Percentiles rank a stretch among this genome's conserved stretches.
Evolutionary conservation across 2,329 filamentous ascomycete species (phyloP).

Genomic region (Harringtonia aguacate): DNA sequence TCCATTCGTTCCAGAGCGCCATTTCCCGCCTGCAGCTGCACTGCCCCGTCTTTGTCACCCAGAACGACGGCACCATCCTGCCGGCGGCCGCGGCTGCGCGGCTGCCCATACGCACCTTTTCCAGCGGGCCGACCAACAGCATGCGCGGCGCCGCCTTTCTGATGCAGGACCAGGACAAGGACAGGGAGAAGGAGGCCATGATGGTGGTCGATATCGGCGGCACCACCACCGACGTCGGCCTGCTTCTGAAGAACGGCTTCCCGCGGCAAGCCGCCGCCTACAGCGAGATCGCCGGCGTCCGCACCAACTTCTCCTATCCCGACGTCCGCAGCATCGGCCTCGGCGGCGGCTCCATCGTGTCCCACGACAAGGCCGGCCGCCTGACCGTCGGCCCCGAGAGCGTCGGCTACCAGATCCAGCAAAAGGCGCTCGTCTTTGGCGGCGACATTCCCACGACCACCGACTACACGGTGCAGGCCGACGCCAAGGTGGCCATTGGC

Average conservation of each 20-base stretch:
- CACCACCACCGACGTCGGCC: slow-evolving; percentile 40
- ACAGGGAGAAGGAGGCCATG: not conserved
- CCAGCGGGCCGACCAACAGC: slow-evolving; percentile 52
- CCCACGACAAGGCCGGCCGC: slow-evolving; percentile 7
- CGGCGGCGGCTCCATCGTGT: slow-evolving; percentile 31
- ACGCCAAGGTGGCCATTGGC: slow-evolving; percentile 15
- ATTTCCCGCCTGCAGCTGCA: slow-evolving; percentile 35
- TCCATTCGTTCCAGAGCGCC: slow-evolving; percentile 42
- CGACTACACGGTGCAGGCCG: slow-evolving; percentile 32
- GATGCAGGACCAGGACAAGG: too few relatives aligned
- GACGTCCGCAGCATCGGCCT: slow-evolving; percentile 28
- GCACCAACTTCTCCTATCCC: slow-evolving; percentile 27
- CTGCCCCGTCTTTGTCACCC: slow-evolving; percentile 49
- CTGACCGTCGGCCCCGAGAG: slow-evolving; percentile 15
- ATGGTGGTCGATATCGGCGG: slow-evolving; percentile 44
- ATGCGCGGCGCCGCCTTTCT: slow-evolving; percentile 54
- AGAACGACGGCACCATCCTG: slow-evolving; percentile 53
- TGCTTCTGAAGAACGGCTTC: slow-evolving; percentile 35
- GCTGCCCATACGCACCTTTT: slow-evolving; percentile 51
- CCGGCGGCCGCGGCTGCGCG: slow-evolving; percentile 40
- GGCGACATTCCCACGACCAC: slow-evolving; percentile 48
- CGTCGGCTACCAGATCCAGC: slow-evolving; percentile 30
- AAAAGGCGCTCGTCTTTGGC: slow-evolving; percentile 45
- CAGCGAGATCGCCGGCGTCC: slow-evolving; percentile 32
- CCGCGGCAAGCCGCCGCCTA: slow-evolving; percentile 35